Conservation (phyloP, 2,329 filamentous ascomycete species). For the Penicillium brasilianum region DNA sequence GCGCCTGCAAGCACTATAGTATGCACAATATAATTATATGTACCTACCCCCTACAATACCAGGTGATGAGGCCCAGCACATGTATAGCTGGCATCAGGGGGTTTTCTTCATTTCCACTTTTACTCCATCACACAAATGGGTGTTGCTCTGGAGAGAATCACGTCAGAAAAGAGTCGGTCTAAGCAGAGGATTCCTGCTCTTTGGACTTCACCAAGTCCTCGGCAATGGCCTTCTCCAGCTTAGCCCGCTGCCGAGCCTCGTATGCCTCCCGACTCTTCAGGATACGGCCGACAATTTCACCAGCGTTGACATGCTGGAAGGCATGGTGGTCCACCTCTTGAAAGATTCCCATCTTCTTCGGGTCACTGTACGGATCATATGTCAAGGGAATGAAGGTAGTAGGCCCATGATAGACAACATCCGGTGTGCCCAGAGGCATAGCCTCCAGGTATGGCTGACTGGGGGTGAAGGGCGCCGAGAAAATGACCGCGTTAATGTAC, state of each 20-base stretch:
- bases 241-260: constrained; percentile 87
- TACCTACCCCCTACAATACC: constrained; percentile 11
- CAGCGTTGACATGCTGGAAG: constrained; percentile 88
- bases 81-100: constrained; percentile 25
- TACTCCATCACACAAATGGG: neutral
- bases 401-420: constrained; percentile 92
- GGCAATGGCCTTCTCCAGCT: constrained; percentile 80
- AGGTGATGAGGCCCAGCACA: constrained; percentile 24
- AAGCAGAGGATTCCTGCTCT: constrained; percentile 52
- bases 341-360: constrained; percentile 85
- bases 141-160: neutral
- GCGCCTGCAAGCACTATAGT: neutral
- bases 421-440: constrained; percentile 74
- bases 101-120: constrained; percentile 4
- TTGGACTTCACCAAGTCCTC: constrained; percentile 70
- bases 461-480: constrained; percentile 87
- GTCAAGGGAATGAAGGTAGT: constrained; percentile 83
- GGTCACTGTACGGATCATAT: constrained; percentile 79
- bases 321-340: constrained; percentile 75
- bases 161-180: neutral
- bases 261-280: constrained; percentile 85
- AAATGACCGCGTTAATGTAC: constrained; percentile 87
- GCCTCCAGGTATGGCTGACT: constrained; percentile 76
- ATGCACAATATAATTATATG: constrained; percentile 2
- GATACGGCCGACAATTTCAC: constrained; percentile 88